phyloP scores from a whole-genome alignment of 2,329 filamentous ascomycete genomes.

The Basipetospora chlamydospora region DNA sequence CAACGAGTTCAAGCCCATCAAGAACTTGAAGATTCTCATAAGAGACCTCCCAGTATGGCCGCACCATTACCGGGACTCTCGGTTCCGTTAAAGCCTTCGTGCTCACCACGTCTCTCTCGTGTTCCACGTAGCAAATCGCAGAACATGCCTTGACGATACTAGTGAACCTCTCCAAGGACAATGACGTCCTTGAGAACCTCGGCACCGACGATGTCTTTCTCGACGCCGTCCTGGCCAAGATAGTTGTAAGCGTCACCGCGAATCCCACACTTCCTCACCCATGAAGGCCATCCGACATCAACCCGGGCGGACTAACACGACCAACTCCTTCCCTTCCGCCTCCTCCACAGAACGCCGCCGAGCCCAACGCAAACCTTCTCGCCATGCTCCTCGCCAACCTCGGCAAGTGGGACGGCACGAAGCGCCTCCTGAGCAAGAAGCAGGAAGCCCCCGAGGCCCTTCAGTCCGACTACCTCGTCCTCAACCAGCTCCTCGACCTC shows the following conservation, averaged over 20 bases:
- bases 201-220: slow-evolving; percentile 71
- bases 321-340: no score
- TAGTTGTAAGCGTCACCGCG: slow-evolving; percentile 47
- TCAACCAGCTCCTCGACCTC: slow-evolving; percentile 88
- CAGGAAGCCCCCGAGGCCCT: slow-evolving; percentile 56
- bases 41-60: slow-evolving; percentile 62
- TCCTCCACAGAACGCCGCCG: slow-evolving; percentile 52
- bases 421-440: slow-evolving; percentile 52
- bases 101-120: no score
- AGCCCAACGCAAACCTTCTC: slow-evolving; percentile 70
- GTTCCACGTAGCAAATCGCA: slow-evolving; percentile 90
- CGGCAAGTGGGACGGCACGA: slow-evolving; percentile 62
- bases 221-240: slow-evolving; percentile 53
- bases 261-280: neutral
- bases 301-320: neutral
- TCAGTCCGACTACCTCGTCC: slow-evolving; percentile 54
- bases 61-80: no score
- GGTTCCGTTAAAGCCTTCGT: no score
- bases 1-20: slow-evolving; percentile 62
- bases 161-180: slow-evolving; percentile 69
- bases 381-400: slow-evolving; percentile 92
- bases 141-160: slow-evolving; percentile 85
- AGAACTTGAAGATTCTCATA: slow-evolving; percentile 74
- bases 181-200: slow-evolving; percentile 57
- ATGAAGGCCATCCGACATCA: neutral